Conservation (phyloP, 1,284 basidiomycete species). For the Ganoderma sp. region DNA sequence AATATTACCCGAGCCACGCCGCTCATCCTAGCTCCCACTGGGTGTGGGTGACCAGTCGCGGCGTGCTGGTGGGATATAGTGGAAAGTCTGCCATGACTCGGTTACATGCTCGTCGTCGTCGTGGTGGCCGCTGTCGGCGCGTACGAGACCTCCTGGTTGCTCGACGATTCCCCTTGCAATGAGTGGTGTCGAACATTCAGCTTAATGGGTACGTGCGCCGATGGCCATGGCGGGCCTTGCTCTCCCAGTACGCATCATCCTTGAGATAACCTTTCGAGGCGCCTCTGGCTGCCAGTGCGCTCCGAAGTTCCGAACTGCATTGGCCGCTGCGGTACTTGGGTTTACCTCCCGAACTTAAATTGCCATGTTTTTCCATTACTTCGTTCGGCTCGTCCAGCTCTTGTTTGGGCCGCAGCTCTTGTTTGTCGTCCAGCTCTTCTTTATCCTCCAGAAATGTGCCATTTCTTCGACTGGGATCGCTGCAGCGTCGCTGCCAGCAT, state of each 20-base stretch:
- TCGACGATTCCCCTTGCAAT: too few relatives aligned
- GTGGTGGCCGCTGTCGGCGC: too few relatives aligned
- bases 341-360: neutral
- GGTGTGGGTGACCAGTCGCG: neutral
- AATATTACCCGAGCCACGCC: conserved; percentile 8
- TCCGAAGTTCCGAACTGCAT: neutral
- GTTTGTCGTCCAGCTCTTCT: too few relatives aligned
- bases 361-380: neutral
- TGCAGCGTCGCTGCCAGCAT: conserved; percentile 4
- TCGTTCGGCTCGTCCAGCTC: neutral
- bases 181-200: too few relatives aligned
- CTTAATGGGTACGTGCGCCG: too few relatives aligned
- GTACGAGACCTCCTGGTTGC: too few relatives aligned
- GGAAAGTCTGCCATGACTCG: too few relatives aligned
- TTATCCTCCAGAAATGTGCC: neutral
- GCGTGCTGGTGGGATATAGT: neutral
- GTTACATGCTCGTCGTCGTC: too few relatives aligned
- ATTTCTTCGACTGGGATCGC: neutral
- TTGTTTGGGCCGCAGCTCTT: neutral
- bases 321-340: neutral
- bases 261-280: neutral
- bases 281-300: neutral
- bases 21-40: neutral
- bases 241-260: too few relatives aligned
- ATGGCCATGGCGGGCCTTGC: too few relatives aligned